These are phyloP conservation scores for Leptographium galeiforme DNA, from an alignment of 2,329 filamentous ascomycete species.

Conservation along the genomic window DNA sequence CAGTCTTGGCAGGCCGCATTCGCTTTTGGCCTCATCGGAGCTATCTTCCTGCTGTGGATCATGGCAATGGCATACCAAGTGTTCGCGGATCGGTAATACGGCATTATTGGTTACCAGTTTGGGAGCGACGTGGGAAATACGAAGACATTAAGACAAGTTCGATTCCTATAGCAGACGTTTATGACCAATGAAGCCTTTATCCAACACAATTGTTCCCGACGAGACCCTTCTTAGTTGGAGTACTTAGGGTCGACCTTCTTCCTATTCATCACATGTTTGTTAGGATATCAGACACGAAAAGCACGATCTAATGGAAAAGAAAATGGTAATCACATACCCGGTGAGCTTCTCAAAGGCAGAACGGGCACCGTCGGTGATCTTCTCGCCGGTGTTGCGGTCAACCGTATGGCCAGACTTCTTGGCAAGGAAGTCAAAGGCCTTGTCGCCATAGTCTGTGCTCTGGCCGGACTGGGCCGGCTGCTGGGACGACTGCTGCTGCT, in stretches of 20 bases:
- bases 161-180: too few relatives aligned
- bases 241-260: constrained; percentile 23
- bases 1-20: constrained; percentile 54
- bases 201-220: too few relatives aligned
- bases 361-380: constrained; percentile 21
- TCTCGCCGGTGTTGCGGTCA: constrained; percentile 15
- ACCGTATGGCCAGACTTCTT: constrained; percentile 15
- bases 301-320: neutral
- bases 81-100: constrained; percentile 24
- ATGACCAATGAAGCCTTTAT: too few relatives aligned
- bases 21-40: constrained; percentile 46
- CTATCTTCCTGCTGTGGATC: constrained; percentile 51
- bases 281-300: neutral
- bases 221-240: constrained; percentile 12
- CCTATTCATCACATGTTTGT: constrained; percentile 11
- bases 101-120: too few relatives aligned
- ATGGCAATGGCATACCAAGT: constrained; percentile 56
- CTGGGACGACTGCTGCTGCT: neutral
- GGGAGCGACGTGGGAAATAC: too few relatives aligned
- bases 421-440: constrained; percentile 14
- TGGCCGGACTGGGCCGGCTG: constrained; percentile 1
- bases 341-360: constrained; percentile 23
- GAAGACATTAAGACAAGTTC: neutral
- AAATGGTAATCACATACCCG: constrained; percentile 15
- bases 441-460: constrained; percentile 15